Evolutionary conservation across 352 stramenopile species (phyloP), one percentile per base, ranked within the genome.

Genomic region (Phytopythium boreale): DNA sequence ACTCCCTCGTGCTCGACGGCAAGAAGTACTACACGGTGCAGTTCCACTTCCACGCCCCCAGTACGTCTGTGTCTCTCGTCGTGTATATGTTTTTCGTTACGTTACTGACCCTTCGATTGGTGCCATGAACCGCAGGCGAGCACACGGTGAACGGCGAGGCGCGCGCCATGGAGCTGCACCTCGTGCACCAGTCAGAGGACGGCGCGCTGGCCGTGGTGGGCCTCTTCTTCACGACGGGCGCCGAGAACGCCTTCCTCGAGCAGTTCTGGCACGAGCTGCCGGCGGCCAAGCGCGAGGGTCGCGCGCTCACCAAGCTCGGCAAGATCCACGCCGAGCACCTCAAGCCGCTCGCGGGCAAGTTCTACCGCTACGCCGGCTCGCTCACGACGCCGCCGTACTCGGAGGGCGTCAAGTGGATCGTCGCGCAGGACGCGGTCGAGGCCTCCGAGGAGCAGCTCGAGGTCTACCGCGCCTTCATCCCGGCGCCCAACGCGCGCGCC

Each of bases 341-440:
- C 29, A 65, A 71, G 52, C 43, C 39, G 12, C 59, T 76, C 41
- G 57, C 71, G 8, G 80, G 80, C 31, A 60, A 67, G 39, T 80
- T 86, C 57, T 88, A 77, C 65, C 75, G 79, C 34, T 90, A 90
- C 75, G 51, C 53, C 9, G 84, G 84, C 12, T 90, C 81, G 41
- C 71, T 92, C 20, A 92, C 84, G 24, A 92, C 84, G 17, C 79
- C 84, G 12, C 84, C 84, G n/a, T 92, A 85, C 75, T 75, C 77
- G 12, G 84, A 92, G 63, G 81, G 82, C 9, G 83, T 92, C 46
- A 67, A 88, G 67, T 92, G 84, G 84, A 69, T 87, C 66, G 76
- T 92, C 9, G 67, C 82, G 34, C 63, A 68, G 36, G 73, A 88
- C 29, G 71, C 81, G 27, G 70, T 76, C 17, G 71, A 88, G 57